Evolutionary conservation across 495 filamentous ascomycete genomes (phyloP), one percentile per base, ranked within the genome.

Genomic region (Trichoderma reesei): DNA sequence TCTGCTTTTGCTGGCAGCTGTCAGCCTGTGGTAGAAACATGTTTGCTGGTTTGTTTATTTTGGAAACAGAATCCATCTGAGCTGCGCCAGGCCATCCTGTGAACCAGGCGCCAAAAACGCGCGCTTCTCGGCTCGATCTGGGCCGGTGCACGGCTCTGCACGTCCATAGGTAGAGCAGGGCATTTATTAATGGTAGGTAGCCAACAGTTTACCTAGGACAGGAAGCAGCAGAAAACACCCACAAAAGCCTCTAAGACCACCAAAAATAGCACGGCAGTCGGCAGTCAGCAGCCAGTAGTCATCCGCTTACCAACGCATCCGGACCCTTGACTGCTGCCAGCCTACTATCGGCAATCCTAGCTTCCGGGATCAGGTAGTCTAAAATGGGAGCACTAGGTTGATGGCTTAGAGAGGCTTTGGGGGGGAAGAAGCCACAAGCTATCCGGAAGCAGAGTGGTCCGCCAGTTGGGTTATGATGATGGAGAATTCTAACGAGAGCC

Each of bases 241-340:
- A 6, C 51, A 20, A 56, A 20, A 56, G 51, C 51, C 51, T 56
- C 51, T 26, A 26, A 26, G 34, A 34, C 16, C 33, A 10, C 51
- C 51, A 56, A 56, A 56, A 56, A 56, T 56, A 56, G 51, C 51
- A 56, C 20, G 51, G 51, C 51, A 33, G 51, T 34, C 20, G 51
- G 51, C 51, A 33, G 51, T 34, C 51, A 56, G 20, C 51, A 56
- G 51, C 51, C 26, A 56, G 51, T 56, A 56, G 51, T 56, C 51
- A 56, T 56, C 51, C 9, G 51, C 51, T 56, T 56, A 56, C 51
- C 42, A 56, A 56, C 51, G 20, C 26, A 56, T 56, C 51, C 51
- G 51, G 51, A 10, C 8, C 51, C 26, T 31, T n/a, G 10, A 33
- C 11, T 56, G 51, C 26, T 34, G 10, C 48, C 48, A 56, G 14